Conservation (phyloP, 2,329 filamentous ascomycete genomes). For the Sporothrix mexicana region DNA sequence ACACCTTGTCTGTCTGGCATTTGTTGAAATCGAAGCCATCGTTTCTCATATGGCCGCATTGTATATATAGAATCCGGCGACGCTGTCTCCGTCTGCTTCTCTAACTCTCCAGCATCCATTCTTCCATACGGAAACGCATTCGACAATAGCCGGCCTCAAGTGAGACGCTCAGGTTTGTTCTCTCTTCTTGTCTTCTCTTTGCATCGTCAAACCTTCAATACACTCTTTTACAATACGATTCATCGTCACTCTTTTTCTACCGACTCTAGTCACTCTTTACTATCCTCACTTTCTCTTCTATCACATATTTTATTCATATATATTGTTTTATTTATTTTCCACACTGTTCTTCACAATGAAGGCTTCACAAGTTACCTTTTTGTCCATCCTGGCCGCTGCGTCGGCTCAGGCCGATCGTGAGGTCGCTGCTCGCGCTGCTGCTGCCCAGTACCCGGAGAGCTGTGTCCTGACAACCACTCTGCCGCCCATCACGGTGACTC, state of each 20-base stretch:
- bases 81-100: constrained; percentile 18
- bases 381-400: constrained; percentile 29
- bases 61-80: constrained; percentile 34
- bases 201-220: background rate
- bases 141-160: constrained; percentile 29
- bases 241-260: constrained; percentile 23
- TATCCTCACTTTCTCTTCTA: background rate
- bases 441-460: constrained; percentile 17
- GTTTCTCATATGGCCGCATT: background rate
- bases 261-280: constrained; percentile 15
- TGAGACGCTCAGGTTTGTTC: constrained; percentile 31
- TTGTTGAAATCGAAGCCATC: background rate
- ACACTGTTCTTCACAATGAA: constrained; percentile 29
- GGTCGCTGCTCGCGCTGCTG: background rate
- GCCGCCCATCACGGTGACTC: constrained; percentile 34
- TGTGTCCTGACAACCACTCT: constrained; percentile 35
- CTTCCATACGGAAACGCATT: constrained; percentile 14
- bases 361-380: constrained; percentile 27
- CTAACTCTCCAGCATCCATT: constrained; percentile 5
- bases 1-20: background rate
- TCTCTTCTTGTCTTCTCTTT: background rate
- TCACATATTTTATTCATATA: constrained; percentile 18
- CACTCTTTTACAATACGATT: constrained; percentile 12
- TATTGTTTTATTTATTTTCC: background rate
- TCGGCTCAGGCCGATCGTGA: constrained; percentile 26